Conservation (phyloP, 306 rosid species). For the Quercus dentata region DNA sequence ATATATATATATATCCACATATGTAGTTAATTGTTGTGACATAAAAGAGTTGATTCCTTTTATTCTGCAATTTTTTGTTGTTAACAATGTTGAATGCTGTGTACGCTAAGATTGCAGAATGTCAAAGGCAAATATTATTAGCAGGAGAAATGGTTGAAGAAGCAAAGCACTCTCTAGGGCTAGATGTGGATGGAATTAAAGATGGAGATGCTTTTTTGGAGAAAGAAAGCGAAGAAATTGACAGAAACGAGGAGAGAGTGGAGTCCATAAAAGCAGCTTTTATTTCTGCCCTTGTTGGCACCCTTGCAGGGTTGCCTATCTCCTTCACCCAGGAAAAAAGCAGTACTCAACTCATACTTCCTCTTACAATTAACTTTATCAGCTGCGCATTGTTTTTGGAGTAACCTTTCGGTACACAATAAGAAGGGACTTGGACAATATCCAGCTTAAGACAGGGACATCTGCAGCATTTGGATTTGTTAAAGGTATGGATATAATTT, state of each 20-base stretch:
- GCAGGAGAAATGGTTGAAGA: constrained; percentile 71
- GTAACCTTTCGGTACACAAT: constrained; percentile 66
- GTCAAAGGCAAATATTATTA: constrained; percentile 68
- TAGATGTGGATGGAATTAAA: constrained; percentile 21
- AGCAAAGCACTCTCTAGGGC: constrained; percentile 61
- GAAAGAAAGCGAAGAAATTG: constrained; percentile 33
- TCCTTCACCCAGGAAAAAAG: constrained; percentile 45
- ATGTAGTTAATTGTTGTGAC: no score
- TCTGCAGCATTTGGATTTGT: constrained; percentile 85
- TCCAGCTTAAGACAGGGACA: constrained; percentile 69
- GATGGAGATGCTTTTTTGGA: constrained; percentile 17
- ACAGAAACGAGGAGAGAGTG: constrained; percentile 57
- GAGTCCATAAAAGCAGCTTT: constrained; percentile 74
- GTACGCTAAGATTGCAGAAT: constrained; percentile 59
- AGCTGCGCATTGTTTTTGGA: constrained; percentile 73
- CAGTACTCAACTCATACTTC: constrained; percentile 52
- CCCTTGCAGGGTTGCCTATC: constrained; percentile 64
- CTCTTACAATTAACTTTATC: constrained; percentile 53
- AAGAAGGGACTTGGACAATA: constrained; percentile 34
- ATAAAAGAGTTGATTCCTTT: no score
- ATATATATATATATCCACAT: no score
- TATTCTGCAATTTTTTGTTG: neutral
- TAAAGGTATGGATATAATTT: constrained; percentile 46
- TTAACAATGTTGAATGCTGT: neutral
- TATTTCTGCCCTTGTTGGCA: constrained; percentile 65